A percentile compares a stretch with the other conserved stretches of the same genome.
These are phyloP conservation scores for Trichoderma sp. DNA, from an alignment of 2,329 filamentous ascomycete genomes.

Conservation along the genomic window DNA sequence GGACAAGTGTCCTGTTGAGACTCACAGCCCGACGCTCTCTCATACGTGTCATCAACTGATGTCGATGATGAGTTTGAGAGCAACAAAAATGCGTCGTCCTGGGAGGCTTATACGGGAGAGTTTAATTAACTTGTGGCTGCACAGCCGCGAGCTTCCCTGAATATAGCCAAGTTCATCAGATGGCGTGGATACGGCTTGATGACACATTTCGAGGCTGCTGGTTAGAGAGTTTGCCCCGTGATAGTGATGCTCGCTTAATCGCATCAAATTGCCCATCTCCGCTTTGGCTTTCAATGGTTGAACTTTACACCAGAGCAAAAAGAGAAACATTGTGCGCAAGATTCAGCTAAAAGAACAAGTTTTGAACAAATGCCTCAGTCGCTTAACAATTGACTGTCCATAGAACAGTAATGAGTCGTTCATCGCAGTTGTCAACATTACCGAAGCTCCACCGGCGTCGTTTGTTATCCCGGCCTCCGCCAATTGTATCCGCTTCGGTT, in stretches of 20 bases:
- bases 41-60: constrained; percentile 9
- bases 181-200: not conserved
- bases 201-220: not conserved
- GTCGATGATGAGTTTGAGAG: not conserved
- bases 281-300: not conserved
- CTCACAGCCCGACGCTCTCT: not conserved
- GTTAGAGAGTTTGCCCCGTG: not conserved
- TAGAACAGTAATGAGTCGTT: not conserved
- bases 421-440: not conserved
- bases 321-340: not conserved
- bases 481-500: not conserved
- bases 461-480: not conserved
- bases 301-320: not conserved
- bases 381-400: not conserved
- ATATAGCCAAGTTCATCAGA: not conserved
- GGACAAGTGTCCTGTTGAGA: constrained; percentile 10
- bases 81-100: not conserved
- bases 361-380: not conserved
- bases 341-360: not conserved
- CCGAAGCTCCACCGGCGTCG: not conserved
- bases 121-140: not conserved
- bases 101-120: not conserved
- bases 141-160: not conserved
- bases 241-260: not conserved
- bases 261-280: not conserved